Conservation (phyloP, 2,329 filamentous ascomycete species). For the Penicillium sp. region DNA sequence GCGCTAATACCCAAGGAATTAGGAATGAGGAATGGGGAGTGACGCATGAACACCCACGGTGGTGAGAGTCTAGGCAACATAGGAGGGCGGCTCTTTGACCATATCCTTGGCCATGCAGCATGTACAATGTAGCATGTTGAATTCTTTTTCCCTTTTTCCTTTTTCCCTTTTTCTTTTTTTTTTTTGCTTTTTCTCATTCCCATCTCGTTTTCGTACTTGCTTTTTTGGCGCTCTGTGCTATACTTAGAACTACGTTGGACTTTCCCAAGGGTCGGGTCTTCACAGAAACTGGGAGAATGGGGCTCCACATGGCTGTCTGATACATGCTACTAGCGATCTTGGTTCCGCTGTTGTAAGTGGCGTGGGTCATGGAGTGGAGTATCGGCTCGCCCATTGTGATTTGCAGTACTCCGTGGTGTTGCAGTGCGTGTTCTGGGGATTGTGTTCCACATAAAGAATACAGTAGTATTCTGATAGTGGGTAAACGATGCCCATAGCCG, state of each 20-base stretch:
- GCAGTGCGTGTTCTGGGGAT: not conserved
- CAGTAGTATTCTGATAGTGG: not conserved
- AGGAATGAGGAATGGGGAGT: not conserved
- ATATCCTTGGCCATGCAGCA: not conserved
- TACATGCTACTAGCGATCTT: constrained; percentile 1
- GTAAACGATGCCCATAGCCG: not conserved
- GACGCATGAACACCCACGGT: not conserved
- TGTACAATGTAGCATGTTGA: not conserved
- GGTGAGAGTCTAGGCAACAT: not conserved
- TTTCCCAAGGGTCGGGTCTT: not conserved
- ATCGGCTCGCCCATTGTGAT: not conserved
- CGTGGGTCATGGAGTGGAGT: not conserved
- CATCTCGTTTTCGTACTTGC: not conserved
- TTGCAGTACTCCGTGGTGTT: not conserved
- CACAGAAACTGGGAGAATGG: not conserved
- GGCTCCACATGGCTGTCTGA: not conserved
- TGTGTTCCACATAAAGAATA: not conserved
- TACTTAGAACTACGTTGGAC: not conserved
- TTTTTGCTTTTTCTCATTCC: not conserved
- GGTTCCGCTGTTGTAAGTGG: not conserved
- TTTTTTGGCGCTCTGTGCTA: not conserved
- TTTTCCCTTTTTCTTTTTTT: not conserved
- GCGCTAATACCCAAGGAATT: not conserved
- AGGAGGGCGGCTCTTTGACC: not conserved
- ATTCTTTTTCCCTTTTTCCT: not conserved